Evolutionary conservation across 23 red algal species (phyloP).

Genomic region (Gracilariopsis chorda): DNA sequence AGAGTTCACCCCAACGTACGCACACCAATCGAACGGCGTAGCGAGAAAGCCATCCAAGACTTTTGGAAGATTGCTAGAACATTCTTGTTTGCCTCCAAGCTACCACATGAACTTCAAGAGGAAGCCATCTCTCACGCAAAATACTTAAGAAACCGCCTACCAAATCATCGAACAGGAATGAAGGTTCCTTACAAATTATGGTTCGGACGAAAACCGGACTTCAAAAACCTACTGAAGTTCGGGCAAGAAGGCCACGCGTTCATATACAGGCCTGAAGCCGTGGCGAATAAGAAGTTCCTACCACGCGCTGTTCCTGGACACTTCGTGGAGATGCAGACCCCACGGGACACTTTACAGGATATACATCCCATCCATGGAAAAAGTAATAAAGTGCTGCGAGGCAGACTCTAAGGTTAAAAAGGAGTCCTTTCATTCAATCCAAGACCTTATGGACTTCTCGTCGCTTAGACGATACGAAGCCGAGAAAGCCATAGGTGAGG

Average conservation of each 20-base stretch:
- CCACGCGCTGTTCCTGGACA: neutral
- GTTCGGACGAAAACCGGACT: neutral
- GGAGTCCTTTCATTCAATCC: no score
- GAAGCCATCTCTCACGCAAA: neutral
- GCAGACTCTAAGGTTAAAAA: no score
- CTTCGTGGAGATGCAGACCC: neutral
- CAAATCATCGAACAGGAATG: neutral
- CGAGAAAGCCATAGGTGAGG: no score
- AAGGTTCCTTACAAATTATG: neutral
- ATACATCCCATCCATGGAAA: no score
- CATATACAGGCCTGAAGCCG: neutral
- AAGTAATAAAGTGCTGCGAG: no score
- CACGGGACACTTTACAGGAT: no score
- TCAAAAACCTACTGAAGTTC: neutral
- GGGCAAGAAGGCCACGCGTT: neutral
- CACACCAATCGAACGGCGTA: neutral
- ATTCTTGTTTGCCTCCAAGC: neutral
- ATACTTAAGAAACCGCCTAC: neutral
- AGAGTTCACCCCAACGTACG: constrained; percentile 3
- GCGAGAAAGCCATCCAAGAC: constrained; percentile 5
- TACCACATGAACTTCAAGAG: neutral
- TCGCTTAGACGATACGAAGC: no score
- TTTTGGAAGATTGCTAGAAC: neutral
- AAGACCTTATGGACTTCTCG: no score
- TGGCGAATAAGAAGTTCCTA: neutral